Evolutionary conservation across 306 rosid species (phyloP), one percentile per base, ranked within the genome.

Genomic region (Neltuma alba): DNA sequence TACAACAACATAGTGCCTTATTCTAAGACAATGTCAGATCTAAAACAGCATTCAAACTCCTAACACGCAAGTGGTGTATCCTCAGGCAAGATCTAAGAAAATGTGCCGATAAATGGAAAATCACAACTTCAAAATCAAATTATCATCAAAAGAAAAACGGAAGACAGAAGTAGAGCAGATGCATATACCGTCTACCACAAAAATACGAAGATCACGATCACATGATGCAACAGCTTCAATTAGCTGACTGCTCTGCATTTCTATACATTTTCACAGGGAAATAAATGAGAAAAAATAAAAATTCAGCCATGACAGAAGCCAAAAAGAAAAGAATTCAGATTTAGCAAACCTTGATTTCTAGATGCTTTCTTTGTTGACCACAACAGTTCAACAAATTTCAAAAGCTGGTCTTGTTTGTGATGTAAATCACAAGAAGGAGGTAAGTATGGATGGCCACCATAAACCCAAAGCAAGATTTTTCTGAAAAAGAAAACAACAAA

Each of bases 391-490:
- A 89, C 88, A 63, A 91, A 81, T 61, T 72, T 72, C 73, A 79
- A 77, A 79, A 95, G 87, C 81, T 78, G 88, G 50, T 67, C 84
- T 68, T 90, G 88, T 79, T 89, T 91, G 41, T 81, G 52, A 84
- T 86, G 87, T 78, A 95, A 72, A 77, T 72, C 77, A 78, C 89
- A 79, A 25, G 94, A 87, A 44, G 86, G 62, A 6, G 99, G 95
- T 82, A 88, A 78, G 74, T 80, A 47, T 18, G 99, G 99, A 84
- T 92, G 97, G 80, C 99, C 99, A 42, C 99, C 97, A 88, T 92
- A 85, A 76, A 80, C 71, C 99, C 99, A 95, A 23, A 95, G 78
- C 87, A 95, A 80, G 98, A 84, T 81, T 89, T 90, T 76, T 91
- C 97, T 0, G 82, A 82, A 25, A 76, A 76, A 57, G 87, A 82